A percentile compares a stretch with the other conserved stretches of the same genome.
Evolutionary conservation across 176 grass and related monocot genomes (phyloP).

Genomic region (Carex parvula): DNA sequence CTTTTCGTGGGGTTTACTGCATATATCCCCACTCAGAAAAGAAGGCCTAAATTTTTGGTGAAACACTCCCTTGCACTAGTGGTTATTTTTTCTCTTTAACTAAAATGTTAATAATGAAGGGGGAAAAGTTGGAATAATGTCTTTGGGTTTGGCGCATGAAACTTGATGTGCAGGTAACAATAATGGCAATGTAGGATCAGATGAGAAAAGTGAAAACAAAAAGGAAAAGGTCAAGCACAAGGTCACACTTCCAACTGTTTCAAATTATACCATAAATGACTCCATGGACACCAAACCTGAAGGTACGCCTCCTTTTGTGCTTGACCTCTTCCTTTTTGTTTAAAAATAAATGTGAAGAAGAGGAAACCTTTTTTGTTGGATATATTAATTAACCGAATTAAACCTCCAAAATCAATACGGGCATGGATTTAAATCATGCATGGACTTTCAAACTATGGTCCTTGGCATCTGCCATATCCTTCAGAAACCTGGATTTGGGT

Average conservation of each 20-base stretch:
- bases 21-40: conserved; percentile 30
- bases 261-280: conserved; percentile 79
- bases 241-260: conserved; percentile 69
- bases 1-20: conserved; percentile 29
- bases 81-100: neutral
- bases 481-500: neutral
- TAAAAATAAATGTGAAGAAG: neutral
- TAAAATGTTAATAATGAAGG: conserved; percentile 18
- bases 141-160: conserved; percentile 17
- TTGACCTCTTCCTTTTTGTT: neutral
- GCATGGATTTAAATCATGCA: too few species aligned
- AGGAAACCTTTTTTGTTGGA: neutral
- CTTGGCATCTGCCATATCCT: neutral
- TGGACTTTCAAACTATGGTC: neutral
- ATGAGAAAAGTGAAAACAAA: conserved; percentile 20
- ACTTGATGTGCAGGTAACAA: conserved; percentile 38
- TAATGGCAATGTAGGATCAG: conserved; percentile 33
- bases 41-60: too few species aligned
- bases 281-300: conserved; percentile 41
- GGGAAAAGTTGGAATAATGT: conserved; percentile 14
- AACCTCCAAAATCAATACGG: neutral
- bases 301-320: conserved; percentile 16
- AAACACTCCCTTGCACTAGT: neutral
- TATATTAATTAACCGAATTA: neutral
- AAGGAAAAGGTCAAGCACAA: conserved; percentile 43